These are phyloP conservation scores for Corymbia calophylla DNA, from an alignment of 441 rosid species.

Conservation along the genomic window DNA sequence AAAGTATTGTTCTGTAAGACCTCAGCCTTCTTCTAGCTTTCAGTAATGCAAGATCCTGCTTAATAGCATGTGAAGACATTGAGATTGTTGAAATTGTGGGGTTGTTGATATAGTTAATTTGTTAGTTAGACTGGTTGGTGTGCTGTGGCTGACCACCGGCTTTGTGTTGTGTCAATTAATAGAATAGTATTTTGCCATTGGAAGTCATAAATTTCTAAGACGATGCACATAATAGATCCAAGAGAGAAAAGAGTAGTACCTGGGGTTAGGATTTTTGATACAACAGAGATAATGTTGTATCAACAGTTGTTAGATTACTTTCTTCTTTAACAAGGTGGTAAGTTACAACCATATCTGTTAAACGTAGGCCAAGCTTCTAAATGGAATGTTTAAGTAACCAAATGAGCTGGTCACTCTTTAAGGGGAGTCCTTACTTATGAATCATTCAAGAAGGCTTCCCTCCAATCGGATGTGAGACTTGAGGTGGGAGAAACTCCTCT, in stretches of 20 bases:
- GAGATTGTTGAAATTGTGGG: neutral
- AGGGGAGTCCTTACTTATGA: neutral
- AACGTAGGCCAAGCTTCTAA: neutral
- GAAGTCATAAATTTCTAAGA: neutral
- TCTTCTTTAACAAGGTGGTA: neutral
- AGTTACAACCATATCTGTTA: neutral
- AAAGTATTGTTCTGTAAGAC: neutral
- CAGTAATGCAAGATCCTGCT: neutral
- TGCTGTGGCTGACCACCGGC: neutral
- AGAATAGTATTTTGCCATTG: neutral
- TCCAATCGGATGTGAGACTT: neutral
- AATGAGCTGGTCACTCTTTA: neutral
- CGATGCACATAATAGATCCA: neutral
- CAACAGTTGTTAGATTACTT: neutral
- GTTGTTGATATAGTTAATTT: neutral
- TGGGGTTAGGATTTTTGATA: neutral
- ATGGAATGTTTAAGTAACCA: neutral
- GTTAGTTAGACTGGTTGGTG: neutral
- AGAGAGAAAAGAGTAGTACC: neutral
- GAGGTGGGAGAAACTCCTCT: neutral
- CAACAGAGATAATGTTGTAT: neutral
- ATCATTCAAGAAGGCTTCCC: neutral
- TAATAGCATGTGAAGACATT: neutral
- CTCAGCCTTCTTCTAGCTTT: neutral
- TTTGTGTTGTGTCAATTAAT: neutral